phyloP scores from a whole-genome alignment of 1,284 basidiomycete species.

The Ganoderma boninense region DNA sequence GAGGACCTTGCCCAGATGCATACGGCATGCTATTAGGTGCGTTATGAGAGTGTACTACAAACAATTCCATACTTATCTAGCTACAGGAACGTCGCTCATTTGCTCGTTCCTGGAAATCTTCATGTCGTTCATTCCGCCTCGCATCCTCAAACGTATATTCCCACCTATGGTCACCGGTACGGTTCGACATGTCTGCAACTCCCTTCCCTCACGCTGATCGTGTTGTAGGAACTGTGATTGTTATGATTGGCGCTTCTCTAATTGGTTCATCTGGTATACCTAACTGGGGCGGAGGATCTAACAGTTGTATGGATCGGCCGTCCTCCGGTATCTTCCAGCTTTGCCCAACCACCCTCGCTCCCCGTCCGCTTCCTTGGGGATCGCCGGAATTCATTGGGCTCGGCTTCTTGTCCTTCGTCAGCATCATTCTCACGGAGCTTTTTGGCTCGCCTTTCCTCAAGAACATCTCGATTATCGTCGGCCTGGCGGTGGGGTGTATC shows the following conservation, averaged over 20 bases:
- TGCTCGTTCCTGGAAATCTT: conserved; percentile 85
- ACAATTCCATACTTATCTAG: conserved; percentile 4
- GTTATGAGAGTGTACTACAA: conserved; percentile 14
- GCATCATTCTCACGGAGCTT: conserved; percentile 80
- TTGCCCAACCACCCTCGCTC: conserved; percentile 76
- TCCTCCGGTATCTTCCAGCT: conserved; percentile 70
- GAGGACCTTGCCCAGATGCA: conserved; percentile 79
- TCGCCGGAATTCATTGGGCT: conserved; percentile 86
- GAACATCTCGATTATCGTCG: conserved; percentile 80
- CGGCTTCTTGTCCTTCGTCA: conserved; percentile 84
- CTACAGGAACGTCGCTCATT: conserved; percentile 75
- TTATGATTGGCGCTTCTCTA: conserved; percentile 82
- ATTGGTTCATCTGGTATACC: conserved; percentile 78
- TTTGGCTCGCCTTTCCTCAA: conserved; percentile 87
- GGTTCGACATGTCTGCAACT: conserved; percentile 21
- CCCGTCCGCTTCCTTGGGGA: conserved; percentile 71
- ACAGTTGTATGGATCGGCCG: conserved; percentile 68
- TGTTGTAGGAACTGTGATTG: conserved; percentile 67
- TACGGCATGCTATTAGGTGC: conserved; percentile 80
- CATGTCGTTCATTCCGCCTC: conserved; percentile 77
- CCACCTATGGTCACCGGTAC: conserved; percentile 83
- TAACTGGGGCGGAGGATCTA: conserved; percentile 87
- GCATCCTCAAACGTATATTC: conserved; percentile 73
- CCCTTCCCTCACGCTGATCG: not conserved
- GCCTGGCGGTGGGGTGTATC: conserved; percentile 79